Conservation (phyloP, 768 basidiomycete genomes). For the Pisolithus tinctorius region DNA sequence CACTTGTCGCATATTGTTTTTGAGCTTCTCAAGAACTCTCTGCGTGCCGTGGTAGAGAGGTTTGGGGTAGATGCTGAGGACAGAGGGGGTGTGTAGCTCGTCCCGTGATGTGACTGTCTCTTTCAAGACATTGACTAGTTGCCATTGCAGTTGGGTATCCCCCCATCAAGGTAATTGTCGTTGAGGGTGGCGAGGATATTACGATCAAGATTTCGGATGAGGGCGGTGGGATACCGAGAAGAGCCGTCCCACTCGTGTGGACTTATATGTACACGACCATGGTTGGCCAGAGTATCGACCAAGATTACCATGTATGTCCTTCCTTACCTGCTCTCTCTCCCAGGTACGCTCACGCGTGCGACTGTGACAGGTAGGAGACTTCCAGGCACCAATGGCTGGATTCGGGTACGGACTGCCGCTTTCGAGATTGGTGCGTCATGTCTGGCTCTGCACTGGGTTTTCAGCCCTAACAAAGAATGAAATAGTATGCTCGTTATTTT, state of each 20-base stretch:
- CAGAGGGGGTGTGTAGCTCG: neutral
- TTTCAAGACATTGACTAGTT: neutral
- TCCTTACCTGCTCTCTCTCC: neutral
- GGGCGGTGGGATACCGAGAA: constrained; percentile 86
- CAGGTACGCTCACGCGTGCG: neutral
- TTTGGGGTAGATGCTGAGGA: constrained; percentile 79
- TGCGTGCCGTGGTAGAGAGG: constrained; percentile 92
- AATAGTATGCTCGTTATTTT: constrained; percentile 89
- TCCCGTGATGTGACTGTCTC: neutral
- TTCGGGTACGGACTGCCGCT: constrained; percentile 93
- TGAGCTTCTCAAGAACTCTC: constrained; percentile 95
- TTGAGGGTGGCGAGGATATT: constrained; percentile 97
- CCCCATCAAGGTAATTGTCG: constrained; percentile 90
- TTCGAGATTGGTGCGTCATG: constrained; percentile 68
- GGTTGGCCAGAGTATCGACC: constrained; percentile 62
- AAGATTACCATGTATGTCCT: constrained; percentile 49
- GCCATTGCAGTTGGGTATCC: constrained; percentile 40
- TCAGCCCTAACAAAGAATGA: neutral
- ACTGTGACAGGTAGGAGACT: constrained; percentile 60
- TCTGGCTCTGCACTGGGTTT: too few relatives aligned
- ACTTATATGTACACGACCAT: constrained; percentile 97
- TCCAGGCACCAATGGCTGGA: constrained; percentile 97
- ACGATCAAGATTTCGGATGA: constrained; percentile 99
- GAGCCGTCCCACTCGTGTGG: constrained; percentile 92
- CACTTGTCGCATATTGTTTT: constrained; percentile 96